Evolutionary conservation across 768 basidiomycete genomes (phyloP), one percentile per base, ranked within the genome.

Genomic region (Gymnopilus dilepis): DNA sequence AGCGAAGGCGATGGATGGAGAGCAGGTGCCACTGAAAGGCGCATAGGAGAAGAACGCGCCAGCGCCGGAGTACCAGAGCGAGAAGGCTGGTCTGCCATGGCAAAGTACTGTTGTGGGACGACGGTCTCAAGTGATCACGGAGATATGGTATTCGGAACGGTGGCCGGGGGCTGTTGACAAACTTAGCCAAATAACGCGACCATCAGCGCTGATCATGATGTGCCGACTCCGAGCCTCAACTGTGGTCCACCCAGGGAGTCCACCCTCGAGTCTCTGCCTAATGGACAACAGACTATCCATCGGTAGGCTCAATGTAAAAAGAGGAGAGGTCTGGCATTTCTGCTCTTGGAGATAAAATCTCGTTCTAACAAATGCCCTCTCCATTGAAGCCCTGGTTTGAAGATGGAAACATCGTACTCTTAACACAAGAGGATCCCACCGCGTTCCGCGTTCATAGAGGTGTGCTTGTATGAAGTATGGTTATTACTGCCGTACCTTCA

Each of bases 391-490:
- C 83, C 15, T 86, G 82, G 83, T 85, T 88, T 66, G 82, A 86
- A 22, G 86, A 86, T 64, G 86, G 85, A 17, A 88, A 86, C 68
- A 77, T 87, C 48, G 72, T 86, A 17, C 76, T 88, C 3, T 70
- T 83, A 38, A 79, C 81, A 6, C 70, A 78, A 33, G 76, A 78
- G 45, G 66, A 72, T 53, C 74, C 71, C 4, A 78, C 78, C 34
- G 81, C 80, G 1, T 86, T 86, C 76, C 84, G 81, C 33, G 76
- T 86, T 5, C 86, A 87, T 67, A 79, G 77, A 34, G 79, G 81
- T 59, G 77, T 82, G 42, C 72, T 80, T 56, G 77, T 78, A 67
- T 51, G 73, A 22, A 37, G 58, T 50, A 22, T 48, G 26, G 41
- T 48, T 43, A 30, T 41, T 51, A 24, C 26, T 2, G 19, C 2